These are phyloP conservation scores for Phytophthora sp. DNA, from an alignment of 352 stramenopile species.

Conservation along the genomic window DNA sequence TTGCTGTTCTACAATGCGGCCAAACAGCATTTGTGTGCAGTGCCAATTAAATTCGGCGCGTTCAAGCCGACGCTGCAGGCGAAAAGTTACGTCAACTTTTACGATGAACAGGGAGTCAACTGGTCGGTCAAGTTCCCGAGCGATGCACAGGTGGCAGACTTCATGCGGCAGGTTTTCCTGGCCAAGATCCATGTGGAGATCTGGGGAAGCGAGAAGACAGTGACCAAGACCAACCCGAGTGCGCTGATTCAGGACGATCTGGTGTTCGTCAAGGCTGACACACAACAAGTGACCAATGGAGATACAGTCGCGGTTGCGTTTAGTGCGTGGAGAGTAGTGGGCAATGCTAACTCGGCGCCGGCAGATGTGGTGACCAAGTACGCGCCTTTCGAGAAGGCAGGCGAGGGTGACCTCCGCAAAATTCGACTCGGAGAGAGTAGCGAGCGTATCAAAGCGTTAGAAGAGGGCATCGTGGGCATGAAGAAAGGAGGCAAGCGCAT, in stretches of 20 bases:
- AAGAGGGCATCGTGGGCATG: constrained; percentile 91
- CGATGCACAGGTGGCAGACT: constrained; percentile 65
- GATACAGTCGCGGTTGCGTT: constrained; percentile 75
- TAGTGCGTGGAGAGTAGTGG: constrained; percentile 79
- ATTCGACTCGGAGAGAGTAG: constrained; percentile 78
- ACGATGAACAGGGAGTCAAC: constrained; percentile 71
- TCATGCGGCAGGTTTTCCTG: constrained; percentile 75
- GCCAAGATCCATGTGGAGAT: constrained; percentile 85
- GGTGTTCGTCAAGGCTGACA: constrained; percentile 44
- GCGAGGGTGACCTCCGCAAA: constrained; percentile 60
- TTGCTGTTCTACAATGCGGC: constrained; percentile 78
- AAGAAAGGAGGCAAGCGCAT: constrained; percentile 88
- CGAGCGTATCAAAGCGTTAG: constrained; percentile 88
- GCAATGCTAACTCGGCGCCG: constrained; percentile 60
- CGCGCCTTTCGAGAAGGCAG: constrained; percentile 72
- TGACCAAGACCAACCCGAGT: constrained; percentile 52
- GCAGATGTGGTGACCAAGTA: constrained; percentile 81
- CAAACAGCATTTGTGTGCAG: constrained; percentile 68
- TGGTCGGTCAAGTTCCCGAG: constrained; percentile 80
- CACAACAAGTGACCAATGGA: constrained; percentile 42
- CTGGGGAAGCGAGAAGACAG: constrained; percentile 65
- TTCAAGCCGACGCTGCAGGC: constrained; percentile 77
- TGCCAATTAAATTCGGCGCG: constrained; percentile 54
- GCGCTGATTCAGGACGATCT: constrained; percentile 63
- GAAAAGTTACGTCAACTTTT: constrained; percentile 87